Evolutionary conservation across 1,284 basidiomycete genomes (phyloP).

Genomic region (Leccinum fallax): DNA sequence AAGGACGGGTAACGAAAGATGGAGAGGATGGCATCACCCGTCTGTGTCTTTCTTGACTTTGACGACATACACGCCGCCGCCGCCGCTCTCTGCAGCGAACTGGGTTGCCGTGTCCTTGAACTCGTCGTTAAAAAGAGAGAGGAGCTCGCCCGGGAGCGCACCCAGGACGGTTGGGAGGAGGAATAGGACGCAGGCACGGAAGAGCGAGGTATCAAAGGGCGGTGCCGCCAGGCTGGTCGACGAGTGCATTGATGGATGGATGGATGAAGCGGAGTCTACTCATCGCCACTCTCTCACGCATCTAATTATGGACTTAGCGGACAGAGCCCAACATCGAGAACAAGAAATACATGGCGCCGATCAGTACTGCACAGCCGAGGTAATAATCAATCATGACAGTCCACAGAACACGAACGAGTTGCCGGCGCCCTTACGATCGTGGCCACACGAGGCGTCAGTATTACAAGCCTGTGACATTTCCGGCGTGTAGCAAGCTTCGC

Average conservation of each 20-base stretch:
- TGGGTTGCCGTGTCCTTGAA: conserved; percentile 73
- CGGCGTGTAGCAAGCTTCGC: too few relatives aligned
- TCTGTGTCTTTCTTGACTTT: conserved; percentile 74
- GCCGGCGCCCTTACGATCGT: too few relatives aligned
- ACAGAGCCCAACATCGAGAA: too few relatives aligned
- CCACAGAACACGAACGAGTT: too few relatives aligned
- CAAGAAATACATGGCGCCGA: too few relatives aligned
- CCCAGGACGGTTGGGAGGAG: conserved; percentile 80
- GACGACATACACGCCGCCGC: conserved; percentile 75
- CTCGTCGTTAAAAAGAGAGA: conserved; percentile 69
- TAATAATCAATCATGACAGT: too few relatives aligned
- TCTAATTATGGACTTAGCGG: too few relatives aligned
- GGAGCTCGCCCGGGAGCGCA: conserved; percentile 61
- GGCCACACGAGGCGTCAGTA: too few relatives aligned
- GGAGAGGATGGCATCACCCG: conserved; percentile 45
- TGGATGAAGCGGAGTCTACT: not conserved
- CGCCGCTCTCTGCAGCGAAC: conserved; percentile 69
- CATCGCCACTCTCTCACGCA: too few relatives aligned
- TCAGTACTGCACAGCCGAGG: too few relatives aligned
- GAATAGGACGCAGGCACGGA: conserved; percentile 66
- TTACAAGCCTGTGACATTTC: too few relatives aligned
- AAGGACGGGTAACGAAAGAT: conserved; percentile 4
- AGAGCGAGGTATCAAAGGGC: conserved; percentile 61
- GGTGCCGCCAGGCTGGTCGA: conserved; percentile 26
- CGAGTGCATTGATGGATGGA: conserved; percentile 33